Evolutionary conservation across 805 yeast genomes (phyloP).

Genomic region (Metschnikowia corniflorae): DNA sequence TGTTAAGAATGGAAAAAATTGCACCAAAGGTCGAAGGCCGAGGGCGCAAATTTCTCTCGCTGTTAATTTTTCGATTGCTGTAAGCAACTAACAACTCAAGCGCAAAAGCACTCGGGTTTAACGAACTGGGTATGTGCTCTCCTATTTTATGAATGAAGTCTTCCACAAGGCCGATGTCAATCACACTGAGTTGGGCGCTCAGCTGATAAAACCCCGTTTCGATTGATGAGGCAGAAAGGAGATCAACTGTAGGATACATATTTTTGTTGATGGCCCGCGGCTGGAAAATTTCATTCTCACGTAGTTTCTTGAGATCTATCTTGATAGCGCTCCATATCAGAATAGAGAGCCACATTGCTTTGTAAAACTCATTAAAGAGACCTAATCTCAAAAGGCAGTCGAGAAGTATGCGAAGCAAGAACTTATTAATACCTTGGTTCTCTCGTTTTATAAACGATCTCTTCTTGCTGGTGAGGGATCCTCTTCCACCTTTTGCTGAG

Average conservation of each 20-base stretch:
- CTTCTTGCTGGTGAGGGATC: not conserved
- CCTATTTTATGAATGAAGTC: slow-evolving; percentile 32
- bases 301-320: slow-evolving; percentile 8
- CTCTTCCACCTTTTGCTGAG: slow-evolving; percentile 9
- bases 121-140: slow-evolving; percentile 20
- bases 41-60: slow-evolving; percentile 17
- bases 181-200: slow-evolving; percentile 7
- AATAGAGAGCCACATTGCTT: slow-evolving; percentile 32
- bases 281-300: not conserved
- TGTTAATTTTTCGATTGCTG: slow-evolving; percentile 15
- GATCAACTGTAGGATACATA: slow-evolving; percentile 5
- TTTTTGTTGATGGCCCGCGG: slow-evolving; percentile 3
- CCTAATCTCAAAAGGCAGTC: slow-evolving; percentile 33
- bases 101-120: slow-evolving; percentile 21
- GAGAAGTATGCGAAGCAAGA: slow-evolving; percentile 27
- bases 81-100: slow-evolving; percentile 27
- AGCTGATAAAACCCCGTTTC: not conserved
- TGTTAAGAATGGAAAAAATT: slow-evolving; percentile 27
- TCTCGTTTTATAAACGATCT: slow-evolving; percentile 9
- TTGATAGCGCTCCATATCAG: slow-evolving; percentile 32
- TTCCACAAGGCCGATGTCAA: slow-evolving; percentile 33
- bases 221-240: not conserved
- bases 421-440: slow-evolving; percentile 27
- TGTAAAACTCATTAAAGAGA: slow-evolving; percentile 26
- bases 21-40: slow-evolving; percentile 29